Evolutionary conservation across 1,284 basidiomycete species (phyloP).

Genomic region (Cutaneotrichosporon mucoides): DNA sequence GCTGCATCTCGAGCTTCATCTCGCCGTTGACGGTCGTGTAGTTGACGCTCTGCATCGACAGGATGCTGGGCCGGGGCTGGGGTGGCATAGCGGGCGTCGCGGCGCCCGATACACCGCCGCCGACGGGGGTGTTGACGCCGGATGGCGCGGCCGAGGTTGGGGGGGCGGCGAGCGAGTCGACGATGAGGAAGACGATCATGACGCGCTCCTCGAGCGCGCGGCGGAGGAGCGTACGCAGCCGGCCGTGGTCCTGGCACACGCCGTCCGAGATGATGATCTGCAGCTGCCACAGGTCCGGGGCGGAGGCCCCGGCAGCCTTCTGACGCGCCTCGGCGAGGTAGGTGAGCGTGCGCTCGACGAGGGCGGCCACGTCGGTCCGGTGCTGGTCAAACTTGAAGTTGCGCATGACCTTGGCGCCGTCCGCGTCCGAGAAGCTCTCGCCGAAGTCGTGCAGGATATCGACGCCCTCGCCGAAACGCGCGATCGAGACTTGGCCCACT

Average conservation of each 20-base stretch:
- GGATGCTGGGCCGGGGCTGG: conserved; percentile 54
- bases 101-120: conserved; percentile 16
- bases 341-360: conserved; percentile 77
- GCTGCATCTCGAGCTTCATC: conserved; percentile 82
- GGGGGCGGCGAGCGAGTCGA: conserved; percentile 66
- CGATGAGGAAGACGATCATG: conserved; percentile 94
- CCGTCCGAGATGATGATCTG: conserved; percentile 99
- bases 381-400: conserved; percentile 88
- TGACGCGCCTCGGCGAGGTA: conserved; percentile 73
- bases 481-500: conserved; percentile 88
- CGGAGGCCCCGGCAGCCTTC: conserved; percentile 56
- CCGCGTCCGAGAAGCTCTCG: conserved; percentile 69
- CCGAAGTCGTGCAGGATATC: conserved; percentile 86
- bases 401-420: conserved; percentile 73
- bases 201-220: conserved; percentile 86
- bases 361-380: conserved; percentile 79
- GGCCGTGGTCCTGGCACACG: conserved; percentile 92
- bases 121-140: conserved; percentile 9
- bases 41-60: conserved; percentile 87
- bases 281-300: conserved; percentile 88
- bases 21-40: conserved; percentile 79
- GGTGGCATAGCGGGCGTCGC: conserved; percentile 8
- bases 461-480: conserved; percentile 81
- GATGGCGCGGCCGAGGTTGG: conserved; percentile 27
- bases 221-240: conserved; percentile 72